phyloP scores from a whole-genome alignment of 306 rosid species.

The Albizia julibrissin region DNA sequence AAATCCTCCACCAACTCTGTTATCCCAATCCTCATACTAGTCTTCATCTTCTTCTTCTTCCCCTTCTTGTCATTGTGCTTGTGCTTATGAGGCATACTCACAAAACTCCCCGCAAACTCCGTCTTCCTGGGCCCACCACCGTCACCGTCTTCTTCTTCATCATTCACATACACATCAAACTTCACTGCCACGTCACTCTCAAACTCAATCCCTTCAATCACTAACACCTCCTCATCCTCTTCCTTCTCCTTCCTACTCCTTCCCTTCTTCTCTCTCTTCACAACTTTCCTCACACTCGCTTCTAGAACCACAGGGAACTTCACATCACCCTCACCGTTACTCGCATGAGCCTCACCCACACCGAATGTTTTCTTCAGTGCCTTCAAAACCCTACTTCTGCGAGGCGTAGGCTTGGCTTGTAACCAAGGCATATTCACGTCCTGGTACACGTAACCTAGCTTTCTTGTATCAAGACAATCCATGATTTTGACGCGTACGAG shows the following conservation, averaged over 20 bases:
- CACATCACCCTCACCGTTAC: background rate
- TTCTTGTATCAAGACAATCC: conserved; percentile 47
- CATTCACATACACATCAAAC: conserved; percentile 69
- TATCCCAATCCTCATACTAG: conserved; percentile 50
- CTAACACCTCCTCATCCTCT: conserved; percentile 54
- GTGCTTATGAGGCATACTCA: conserved; percentile 55
- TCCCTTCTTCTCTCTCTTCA: conserved; percentile 42
- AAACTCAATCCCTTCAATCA: conserved; percentile 54
- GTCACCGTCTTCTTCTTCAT: conserved; percentile 44
- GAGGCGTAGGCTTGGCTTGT: conserved; percentile 40
- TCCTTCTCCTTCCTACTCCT: conserved; percentile 25
- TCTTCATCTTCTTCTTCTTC: conserved; percentile 22
- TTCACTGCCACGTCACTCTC: conserved; percentile 43
- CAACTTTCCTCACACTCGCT: conserved; percentile 36
- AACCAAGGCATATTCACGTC: conserved; percentile 56
- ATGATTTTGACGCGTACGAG: conserved; percentile 44
- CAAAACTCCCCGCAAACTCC: conserved; percentile 77
- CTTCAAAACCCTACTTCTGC: background rate
- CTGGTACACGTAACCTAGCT: conserved; percentile 54
- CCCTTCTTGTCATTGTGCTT: conserved; percentile 3
- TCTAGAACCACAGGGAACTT: conserved; percentile 54
- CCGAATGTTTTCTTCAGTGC: background rate
- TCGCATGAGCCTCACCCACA: conserved; percentile 37
- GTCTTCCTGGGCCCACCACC: conserved; percentile 32
- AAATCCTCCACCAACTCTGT: conserved; percentile 61